Base-by-base conservation (phyloP, 2,329 filamentous ascomycete species). In the Colletotrichum lindemuthianum region DNA sequence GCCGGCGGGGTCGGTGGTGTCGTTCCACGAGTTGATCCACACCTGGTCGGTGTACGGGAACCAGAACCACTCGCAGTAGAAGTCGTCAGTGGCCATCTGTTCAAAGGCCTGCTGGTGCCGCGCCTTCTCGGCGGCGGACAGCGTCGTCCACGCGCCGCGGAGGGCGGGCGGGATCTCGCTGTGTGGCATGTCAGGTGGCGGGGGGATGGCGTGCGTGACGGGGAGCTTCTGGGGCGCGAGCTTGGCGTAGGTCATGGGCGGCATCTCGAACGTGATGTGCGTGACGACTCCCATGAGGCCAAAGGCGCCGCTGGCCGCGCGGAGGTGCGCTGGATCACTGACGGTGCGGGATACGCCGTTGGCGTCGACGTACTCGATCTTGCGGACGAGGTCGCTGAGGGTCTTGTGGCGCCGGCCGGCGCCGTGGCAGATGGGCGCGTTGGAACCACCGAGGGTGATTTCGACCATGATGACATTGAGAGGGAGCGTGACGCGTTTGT, bases 41-140 rank as follows among this genome's bases (percentile, higher is more conserved):
- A 33, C 75, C 45, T 78, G 73, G 53, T 77, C 73, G 16, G 78
- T 77, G 59, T 81, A 82, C 0, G 82, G 77, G 64, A 83, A 84
- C 82, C 81, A 84, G 68, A 84, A 84, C 79, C 79, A 83, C 67
- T 84, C 81, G 24, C 74, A 71, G 59, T 83, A 83, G 65, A 81
- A 83, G 52, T 78, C 74, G 36, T 78, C 75, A 0, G 69, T 69
- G 12, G 79, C 79, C 3, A 75, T 71, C 2, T 70, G 65, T 61
- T 80, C 74, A 61, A 83, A 84, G 0, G 75, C 71, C 6, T 45
- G 66, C 5, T 76, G 72, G 2, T 80, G 77, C 1, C 67, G 65
- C 9, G 70, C 70, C n/a, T 77, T 72, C 56, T 77, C 69, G 16
- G 73, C 70, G 4, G 71, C 68, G 2, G 74, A 76, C 59, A 74